Base-by-base conservation (phyloP, 177 flowering plant species). In the Vitis hybrid region DNA sequence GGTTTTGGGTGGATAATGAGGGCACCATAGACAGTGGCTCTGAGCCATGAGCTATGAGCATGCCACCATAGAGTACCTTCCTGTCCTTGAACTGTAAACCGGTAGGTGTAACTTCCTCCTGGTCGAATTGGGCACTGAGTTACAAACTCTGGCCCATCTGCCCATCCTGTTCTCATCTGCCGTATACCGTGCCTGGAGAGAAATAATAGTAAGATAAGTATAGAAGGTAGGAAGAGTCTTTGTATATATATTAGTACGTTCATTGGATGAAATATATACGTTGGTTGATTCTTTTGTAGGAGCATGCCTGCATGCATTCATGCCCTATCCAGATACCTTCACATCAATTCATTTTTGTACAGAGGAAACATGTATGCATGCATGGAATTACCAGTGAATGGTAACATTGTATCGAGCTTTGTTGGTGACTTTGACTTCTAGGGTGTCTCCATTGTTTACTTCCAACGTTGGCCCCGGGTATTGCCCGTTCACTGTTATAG, bases 31-130 rank as follows among this genome's bases (percentile, higher is more conserved):
- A 94, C 97, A 15, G 93, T 92, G 69, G 97, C 97, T 77, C 98
- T 80, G 27, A 94, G 92, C 98, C 97, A 94, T 15, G 97, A 89
- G 61, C 98, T 94, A 65, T 94, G 98, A 65, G 98, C 98, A 71
- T 94, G 98, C 98, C 98, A 94, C 98, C 98, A 94, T 24, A 94
- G 60, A 2, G 98, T 94, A 2, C 98, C 98, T 86, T 88, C 97
- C 68, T 94, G 94, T 1, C 90, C 92, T 70, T 86, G 68, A 32
- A 94, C 76, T 1, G 88, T 94, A 77, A 91, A 94, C 71, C 94
- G 66, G 82, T 94, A 92, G 1, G 94, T 94, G 85, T 91, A 94
- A 60, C 87, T 92, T 21, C 79, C 85, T 55, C 94, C 98, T 1
- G 98, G 98, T 64, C 90, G 72, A 57, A 94, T 92, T 1, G 98